Evolutionary conservation across 768 basidiomycete genomes (phyloP), one percentile per base, ranked within the genome.

Genomic region (Sarcodon aspratus): DNA sequence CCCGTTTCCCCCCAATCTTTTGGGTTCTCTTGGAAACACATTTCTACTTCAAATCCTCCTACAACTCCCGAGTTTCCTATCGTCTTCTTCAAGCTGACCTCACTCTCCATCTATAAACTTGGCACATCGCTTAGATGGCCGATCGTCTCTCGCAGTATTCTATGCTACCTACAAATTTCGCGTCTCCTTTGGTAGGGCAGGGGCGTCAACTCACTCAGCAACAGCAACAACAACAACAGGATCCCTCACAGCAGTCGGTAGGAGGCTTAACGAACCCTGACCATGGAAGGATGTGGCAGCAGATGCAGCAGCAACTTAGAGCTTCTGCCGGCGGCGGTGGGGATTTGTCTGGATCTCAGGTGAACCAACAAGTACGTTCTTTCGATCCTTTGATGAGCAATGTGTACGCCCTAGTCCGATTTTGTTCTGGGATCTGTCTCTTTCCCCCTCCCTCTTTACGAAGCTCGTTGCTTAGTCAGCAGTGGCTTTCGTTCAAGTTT

Each of bases 141-240:
- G 79, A 82, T 75, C 77, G 74, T 63, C 60, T 70, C 46, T 59
- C 70, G 57, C 71, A 69, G 63, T 80, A 78, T 62, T 53, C 69
- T 56, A 76, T 82, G 73, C 64, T 76, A 42, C 63, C 75, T 50
- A 63, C 60, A 56, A 70, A 66, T 62, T 74, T 78, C 63, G 68
- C 66, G 50, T 63, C 67, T 49, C 65, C 54, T 50, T 61, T 75
- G 56, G 66, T 70, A 33, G 67, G 70, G 53, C 74, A 74, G 46
- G 64, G 66, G 34, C 69, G 67, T 43, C 65, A 70, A 47, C 66
- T 68, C 52, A 68, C 69, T 53, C 65, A 67, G 44, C 70, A 72
- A 50, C 70, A 74, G 51, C 62, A 60, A 33, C 72, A 68, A 33
- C 74, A 72, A 46, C 70, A 40, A 13, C 47, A 45, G 15, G 47